Conservation (phyloP, 176 grass and related monocot genomes). For the maize (Zea mays) region Zm-B73-REFERENCE-NAM-5.0 NC_050100.1:44650501-44651000, state of each 20-base stretch:
- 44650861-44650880: conserved; percentile 9
- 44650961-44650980: neutral
- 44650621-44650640: conserved; percentile 49
- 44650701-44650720: conserved; percentile 40
- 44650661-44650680: conserved; percentile 34
- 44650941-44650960: conserved; percentile 23
- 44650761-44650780: conserved; percentile 52
- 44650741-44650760: conserved; percentile 42
- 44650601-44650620: conserved; percentile 9
- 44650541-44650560: conserved; percentile 24
- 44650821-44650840: conserved; percentile 69
- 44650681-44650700: conserved; percentile 28
- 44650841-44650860: conserved; percentile 9
- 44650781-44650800: conserved; percentile 78
- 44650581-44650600: conserved; percentile 33
- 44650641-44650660: conserved; percentile 6
- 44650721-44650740: conserved; percentile 70
- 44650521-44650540: conserved; percentile 33
- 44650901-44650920: neutral
- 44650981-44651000: neutral
- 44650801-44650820: conserved; percentile 82
- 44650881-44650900: neutral
- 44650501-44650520: conserved; percentile 35
- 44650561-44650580: conserved; percentile 22
- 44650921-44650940: conserved; percentile 23